Evolutionary conservation across 148 eudicot genomes (phyloP).

Genomic region (Diospyros kaki): DNA sequence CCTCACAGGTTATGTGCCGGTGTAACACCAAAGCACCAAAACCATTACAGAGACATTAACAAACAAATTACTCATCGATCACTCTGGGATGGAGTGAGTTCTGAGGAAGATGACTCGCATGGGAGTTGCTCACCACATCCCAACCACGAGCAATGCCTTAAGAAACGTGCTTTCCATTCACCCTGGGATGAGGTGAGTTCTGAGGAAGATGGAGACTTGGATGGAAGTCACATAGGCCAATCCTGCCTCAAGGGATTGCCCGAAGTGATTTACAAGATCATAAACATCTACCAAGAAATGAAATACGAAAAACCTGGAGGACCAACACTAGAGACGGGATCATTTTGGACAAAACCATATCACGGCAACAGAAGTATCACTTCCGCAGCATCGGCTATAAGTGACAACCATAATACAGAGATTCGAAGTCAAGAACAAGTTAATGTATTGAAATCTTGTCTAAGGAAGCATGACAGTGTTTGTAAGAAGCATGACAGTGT

Average conservation of each 20-base stretch:
- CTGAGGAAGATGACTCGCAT: conserved; percentile 8
- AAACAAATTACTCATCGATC: background rate
- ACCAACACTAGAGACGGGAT: background rate
- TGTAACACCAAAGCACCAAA: background rate
- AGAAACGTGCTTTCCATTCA: too few species aligned
- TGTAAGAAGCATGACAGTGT: conserved; percentile 16
- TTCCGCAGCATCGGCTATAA: background rate
- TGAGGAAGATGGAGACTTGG: too few species aligned
- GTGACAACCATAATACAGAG: background rate
- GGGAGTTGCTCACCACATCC: background rate
- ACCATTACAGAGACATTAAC: background rate
- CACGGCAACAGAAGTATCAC: background rate
- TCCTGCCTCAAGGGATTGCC: too few species aligned
- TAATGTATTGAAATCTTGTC: conserved; percentile 17
- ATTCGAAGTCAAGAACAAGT: background rate
- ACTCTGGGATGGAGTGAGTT: background rate
- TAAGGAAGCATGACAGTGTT: conserved; percentile 18
- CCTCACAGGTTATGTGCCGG: background rate
- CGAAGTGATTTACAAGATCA: too few species aligned
- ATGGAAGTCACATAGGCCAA: too few species aligned
- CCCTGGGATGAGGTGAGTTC: too few species aligned
- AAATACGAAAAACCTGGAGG: background rate
- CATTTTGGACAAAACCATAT: background rate
- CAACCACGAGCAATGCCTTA: too few species aligned
- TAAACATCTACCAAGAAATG: background rate